Conservation (phyloP, 192 early-diverging fungal species). For the Umbelopsis vinacea region DNA sequence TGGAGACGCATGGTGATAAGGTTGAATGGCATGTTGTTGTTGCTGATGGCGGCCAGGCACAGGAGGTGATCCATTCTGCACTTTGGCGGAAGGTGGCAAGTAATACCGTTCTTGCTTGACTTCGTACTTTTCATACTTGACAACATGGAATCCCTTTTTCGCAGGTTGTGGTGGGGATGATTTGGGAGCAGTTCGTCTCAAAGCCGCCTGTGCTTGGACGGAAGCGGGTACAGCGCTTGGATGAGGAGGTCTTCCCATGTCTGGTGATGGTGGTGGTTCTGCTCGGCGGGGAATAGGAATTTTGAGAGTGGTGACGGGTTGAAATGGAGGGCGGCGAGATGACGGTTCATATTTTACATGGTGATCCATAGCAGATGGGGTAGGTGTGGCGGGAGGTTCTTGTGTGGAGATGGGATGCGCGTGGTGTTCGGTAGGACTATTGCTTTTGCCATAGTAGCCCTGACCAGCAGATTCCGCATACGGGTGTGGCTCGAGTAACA, state of each 20-base stretch:
- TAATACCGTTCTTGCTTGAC: slow-evolving; percentile 8
- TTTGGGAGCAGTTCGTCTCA: slow-evolving; percentile 12
- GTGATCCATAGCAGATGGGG: slow-evolving; percentile 13
- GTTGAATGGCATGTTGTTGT: neutral
- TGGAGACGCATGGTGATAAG: neutral
- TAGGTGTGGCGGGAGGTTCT: slow-evolving; percentile 13
- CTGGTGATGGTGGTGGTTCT: slow-evolving; percentile 1
- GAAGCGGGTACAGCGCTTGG: slow-evolving; percentile 14
- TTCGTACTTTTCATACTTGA: slow-evolving; percentile 12
- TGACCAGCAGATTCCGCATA: neutral
- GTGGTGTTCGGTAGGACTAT: slow-evolving; percentile 4
- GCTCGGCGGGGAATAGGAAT: slow-evolving; percentile 19
- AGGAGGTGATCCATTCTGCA: neutral
- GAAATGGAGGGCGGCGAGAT: neutral
- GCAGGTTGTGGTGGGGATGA: neutral
- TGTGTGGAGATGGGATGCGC: neutral
- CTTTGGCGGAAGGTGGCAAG: neutral
- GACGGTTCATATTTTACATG: slow-evolving; percentile 8
- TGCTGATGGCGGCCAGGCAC: neutral
- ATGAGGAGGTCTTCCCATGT: slow-evolving; percentile 17
- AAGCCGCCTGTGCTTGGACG: slow-evolving; percentile 6
- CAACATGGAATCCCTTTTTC: slow-evolving; percentile 14
- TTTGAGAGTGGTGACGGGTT: slow-evolving; percentile 6
- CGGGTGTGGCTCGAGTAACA: slow-evolving; percentile 11
- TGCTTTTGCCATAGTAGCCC: neutral